Evolutionary conservation across 768 basidiomycete species (phyloP).

Genomic region (Rubroboletus pulcherrimus): DNA sequence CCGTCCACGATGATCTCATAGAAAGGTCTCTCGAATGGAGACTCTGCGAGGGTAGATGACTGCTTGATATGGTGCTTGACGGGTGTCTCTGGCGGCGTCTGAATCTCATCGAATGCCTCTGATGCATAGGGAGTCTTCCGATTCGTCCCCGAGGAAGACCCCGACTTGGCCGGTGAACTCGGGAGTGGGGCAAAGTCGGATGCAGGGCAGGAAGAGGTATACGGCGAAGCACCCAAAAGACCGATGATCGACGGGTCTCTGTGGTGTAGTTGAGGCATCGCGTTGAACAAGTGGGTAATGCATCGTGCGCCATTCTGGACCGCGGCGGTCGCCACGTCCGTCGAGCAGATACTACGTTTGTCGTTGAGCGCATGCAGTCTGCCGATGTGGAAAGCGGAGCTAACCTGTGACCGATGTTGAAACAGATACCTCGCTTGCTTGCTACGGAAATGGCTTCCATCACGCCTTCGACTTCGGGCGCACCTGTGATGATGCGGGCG

Average conservation of each 20-base stretch:
- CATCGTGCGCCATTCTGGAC: conserved; percentile 72
- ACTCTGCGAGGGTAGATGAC: conserved; percentile 41
- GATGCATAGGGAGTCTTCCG: conserved; percentile 35
- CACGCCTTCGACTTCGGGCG: conserved; percentile 84
- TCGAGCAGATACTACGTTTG: conserved; percentile 59
- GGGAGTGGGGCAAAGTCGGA: conserved; percentile 28
- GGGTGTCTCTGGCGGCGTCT: conserved; percentile 56
- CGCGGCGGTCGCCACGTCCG: conserved; percentile 67
- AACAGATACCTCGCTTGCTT: conserved; percentile 60
- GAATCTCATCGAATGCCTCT: conserved; percentile 60
- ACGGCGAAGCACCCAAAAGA: conserved; percentile 73
- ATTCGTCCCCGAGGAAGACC: conserved; percentile 3
- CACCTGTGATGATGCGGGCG: conserved; percentile 79
- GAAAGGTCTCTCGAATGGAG: conserved; percentile 64
- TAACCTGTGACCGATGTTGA: conserved; percentile 89
- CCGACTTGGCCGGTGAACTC: conserved; percentile 12
- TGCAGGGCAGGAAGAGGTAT: conserved; percentile 43
- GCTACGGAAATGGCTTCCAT: conserved; percentile 63
- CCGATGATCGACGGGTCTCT: conserved; percentile 91
- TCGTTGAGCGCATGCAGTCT: conserved; percentile 1
- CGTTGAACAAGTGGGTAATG: conserved; percentile 91
- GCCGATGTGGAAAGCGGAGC: conserved; percentile 1
- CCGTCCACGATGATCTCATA: conserved; percentile 91
- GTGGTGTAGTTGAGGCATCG: conserved; percentile 88
- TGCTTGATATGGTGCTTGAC: conserved; percentile 19